Evolutionary conservation across 768 basidiomycete species (phyloP).

Genomic region (Xerocomus brunneocitrinus): DNA sequence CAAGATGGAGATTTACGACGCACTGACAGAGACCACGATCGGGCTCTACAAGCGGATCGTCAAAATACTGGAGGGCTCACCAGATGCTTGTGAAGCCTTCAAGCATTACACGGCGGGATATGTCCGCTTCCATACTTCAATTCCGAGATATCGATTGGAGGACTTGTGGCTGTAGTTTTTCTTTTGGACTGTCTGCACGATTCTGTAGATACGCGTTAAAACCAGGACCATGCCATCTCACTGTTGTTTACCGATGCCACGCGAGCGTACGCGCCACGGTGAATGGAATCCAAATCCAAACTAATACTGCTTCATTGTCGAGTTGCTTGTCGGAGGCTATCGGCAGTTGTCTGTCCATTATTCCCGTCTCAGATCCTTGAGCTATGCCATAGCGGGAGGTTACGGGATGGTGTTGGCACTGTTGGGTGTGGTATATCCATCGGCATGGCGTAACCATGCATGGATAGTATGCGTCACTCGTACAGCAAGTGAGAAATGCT

Average conservation of each 20-base stretch:
- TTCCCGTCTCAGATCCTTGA: background rate
- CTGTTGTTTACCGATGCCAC: no score
- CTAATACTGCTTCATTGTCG: background rate
- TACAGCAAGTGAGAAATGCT: background rate
- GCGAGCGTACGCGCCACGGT: no score
- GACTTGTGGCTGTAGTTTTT: constrained; percentile 16
- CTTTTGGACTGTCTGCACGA: background rate
- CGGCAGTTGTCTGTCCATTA: background rate
- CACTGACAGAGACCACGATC: constrained; percentile 25
- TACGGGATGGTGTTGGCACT: background rate
- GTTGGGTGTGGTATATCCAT: no score
- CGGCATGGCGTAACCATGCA: background rate
- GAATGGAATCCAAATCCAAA: background rate
- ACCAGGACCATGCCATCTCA: no score
- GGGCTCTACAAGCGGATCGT: constrained; percentile 21
- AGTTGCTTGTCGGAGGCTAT: background rate
- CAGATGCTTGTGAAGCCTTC: constrained; percentile 19
- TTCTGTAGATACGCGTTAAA: background rate
- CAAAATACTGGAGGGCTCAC: constrained; percentile 20
- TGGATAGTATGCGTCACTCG: background rate
- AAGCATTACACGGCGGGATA: constrained; percentile 20
- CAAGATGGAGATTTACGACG: constrained; percentile 26
- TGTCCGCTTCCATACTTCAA: constrained; percentile 27
- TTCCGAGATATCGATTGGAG: constrained; percentile 20
- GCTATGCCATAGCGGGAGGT: background rate